Percentiles rank a stretch among this genome's conserved stretches.
These are phyloP conservation scores for Phytophthora constricta DNA, from an alignment of 352 stramenopile species.

Conservation along the genomic window DNA sequence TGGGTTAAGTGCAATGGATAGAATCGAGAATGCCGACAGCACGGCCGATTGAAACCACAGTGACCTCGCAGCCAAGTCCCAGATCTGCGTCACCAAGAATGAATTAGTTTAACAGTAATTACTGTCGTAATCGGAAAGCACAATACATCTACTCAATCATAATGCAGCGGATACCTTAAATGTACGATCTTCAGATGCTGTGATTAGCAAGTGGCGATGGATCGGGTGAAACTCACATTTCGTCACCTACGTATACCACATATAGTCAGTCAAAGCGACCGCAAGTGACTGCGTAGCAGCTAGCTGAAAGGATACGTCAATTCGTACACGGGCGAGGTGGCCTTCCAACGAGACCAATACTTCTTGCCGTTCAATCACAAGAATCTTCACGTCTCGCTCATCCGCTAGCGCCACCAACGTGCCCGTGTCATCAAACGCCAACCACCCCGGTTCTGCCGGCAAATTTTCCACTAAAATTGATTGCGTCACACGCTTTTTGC, in stretches of 20 bases:
- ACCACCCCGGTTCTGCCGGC: slow-evolving; percentile 43
- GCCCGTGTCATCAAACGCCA: slow-evolving; percentile 73
- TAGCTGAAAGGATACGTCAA: background rate
- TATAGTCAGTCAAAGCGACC: background rate
- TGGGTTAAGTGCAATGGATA: slow-evolving; percentile 68
- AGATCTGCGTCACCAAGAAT: slow-evolving; percentile 54
- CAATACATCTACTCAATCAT: background rate
- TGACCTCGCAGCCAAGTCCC: slow-evolving; percentile 65
- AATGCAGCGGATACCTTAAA: slow-evolving; percentile 62
- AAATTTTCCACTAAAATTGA: slow-evolving; percentile 52
- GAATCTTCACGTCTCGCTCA: slow-evolving; percentile 61
- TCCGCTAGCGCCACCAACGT: slow-evolving; percentile 62
- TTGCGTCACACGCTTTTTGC: slow-evolving; percentile 34
- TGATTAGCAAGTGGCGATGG: slow-evolving; percentile 71
- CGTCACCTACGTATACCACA: slow-evolving; percentile 51
- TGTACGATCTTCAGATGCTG: slow-evolving; percentile 81
- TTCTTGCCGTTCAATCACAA: slow-evolving; percentile 56
- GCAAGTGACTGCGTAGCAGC: too few species aligned
- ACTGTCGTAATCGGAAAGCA: background rate
- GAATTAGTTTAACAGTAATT: background rate
- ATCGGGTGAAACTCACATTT: slow-evolving; percentile 77
- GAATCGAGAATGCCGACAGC: slow-evolving; percentile 75
- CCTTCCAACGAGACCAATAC: slow-evolving; percentile 76
- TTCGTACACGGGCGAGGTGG: slow-evolving; percentile 60
- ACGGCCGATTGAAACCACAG: slow-evolving; percentile 83